Percentiles rank a stretch among this genome's conserved stretches.
phyloP scores from a whole-genome alignment of 1,284 basidiomycete species.

The Vanrija sp. region DNA sequence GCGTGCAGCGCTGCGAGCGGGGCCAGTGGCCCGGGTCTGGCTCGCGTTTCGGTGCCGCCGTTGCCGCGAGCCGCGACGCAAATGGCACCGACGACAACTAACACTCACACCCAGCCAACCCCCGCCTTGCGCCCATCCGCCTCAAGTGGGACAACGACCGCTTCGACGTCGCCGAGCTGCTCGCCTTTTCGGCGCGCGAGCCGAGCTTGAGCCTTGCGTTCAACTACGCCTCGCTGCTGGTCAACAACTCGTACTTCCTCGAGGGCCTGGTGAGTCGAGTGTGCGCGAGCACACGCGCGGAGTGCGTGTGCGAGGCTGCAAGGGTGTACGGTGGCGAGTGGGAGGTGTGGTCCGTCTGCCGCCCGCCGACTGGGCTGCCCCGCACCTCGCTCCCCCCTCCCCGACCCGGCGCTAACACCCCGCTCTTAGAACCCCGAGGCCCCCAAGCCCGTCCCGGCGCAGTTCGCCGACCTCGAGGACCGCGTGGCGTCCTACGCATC shows the following conservation, averaged over 20 bases:
- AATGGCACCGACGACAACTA: too few relatives aligned
- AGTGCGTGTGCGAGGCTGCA: neutral
- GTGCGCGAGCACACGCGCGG: neutral
- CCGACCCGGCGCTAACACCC: neutral
- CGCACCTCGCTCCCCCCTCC: too few relatives aligned
- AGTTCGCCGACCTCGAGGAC: conserved; percentile 31
- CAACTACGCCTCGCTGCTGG: conserved; percentile 85
- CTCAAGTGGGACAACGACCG: conserved; percentile 42
- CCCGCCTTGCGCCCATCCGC: conserved; percentile 34
- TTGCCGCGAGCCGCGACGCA: too few relatives aligned
- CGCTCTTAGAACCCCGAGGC: conserved; percentile 26
- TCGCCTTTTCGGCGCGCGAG: conserved; percentile 68
- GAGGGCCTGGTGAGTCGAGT: conserved; percentile 65
- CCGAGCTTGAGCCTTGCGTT: conserved; percentile 68
- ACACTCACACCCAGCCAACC: conserved; percentile 30
- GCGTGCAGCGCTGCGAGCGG: neutral
- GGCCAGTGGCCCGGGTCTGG: too few relatives aligned
- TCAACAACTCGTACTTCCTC: conserved; percentile 96
- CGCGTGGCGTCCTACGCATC: conserved; percentile 44
- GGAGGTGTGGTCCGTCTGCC: too few relatives aligned
- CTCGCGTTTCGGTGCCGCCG: too few relatives aligned
- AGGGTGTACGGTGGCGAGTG: neutral
- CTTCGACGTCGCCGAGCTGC: conserved; percentile 43
- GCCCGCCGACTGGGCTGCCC: neutral
- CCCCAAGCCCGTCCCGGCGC: conserved; percentile 24